Conservation (phyloP, 345 rosid species). For the Triadica sebifera region DNA sequence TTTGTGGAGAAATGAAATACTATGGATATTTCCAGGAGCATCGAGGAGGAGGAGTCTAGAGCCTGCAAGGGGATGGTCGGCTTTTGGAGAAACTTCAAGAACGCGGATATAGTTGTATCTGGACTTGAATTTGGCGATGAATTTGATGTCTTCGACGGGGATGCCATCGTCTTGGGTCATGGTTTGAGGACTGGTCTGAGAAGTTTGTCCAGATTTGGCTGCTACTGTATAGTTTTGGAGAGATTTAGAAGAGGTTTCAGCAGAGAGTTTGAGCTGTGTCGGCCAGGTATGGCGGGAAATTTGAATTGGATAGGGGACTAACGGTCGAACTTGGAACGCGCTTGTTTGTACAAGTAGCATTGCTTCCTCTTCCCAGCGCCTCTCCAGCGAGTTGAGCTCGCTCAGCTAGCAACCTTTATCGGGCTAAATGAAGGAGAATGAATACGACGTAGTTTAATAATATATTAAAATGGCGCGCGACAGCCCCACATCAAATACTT, state of each 20-base stretch:
- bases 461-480: no score
- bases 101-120: conserved; percentile 81
- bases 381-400: no score
- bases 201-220: conserved; percentile 12
- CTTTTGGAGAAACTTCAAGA: conserved; percentile 59
- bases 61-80: conserved; percentile 72
- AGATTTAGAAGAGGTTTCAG: conserved; percentile 7
- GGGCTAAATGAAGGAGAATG: no score
- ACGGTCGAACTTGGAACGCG: conserved; percentile 25
- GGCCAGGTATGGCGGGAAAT: conserved; percentile 17
- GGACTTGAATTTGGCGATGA: conserved; percentile 67
- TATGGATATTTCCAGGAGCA: conserved; percentile 86
- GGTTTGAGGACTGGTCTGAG: no score
- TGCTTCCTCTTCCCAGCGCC: not conserved
- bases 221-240: conserved; percentile 4
- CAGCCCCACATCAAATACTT: no score
- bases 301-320: conserved; percentile 20
- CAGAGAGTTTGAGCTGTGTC: conserved; percentile 11
- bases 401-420: no score
- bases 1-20: conserved; percentile 69
- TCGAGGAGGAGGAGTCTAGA: conserved; percentile 78
- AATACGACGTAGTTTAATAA: no score
- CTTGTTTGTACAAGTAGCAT: conserved; percentile 4
- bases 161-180: conserved; percentile 52
- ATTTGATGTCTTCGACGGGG: conserved; percentile 59